Conservation (phyloP, 1,284 basidiomycete genomes). For the Sparassis latifolia region DNA sequence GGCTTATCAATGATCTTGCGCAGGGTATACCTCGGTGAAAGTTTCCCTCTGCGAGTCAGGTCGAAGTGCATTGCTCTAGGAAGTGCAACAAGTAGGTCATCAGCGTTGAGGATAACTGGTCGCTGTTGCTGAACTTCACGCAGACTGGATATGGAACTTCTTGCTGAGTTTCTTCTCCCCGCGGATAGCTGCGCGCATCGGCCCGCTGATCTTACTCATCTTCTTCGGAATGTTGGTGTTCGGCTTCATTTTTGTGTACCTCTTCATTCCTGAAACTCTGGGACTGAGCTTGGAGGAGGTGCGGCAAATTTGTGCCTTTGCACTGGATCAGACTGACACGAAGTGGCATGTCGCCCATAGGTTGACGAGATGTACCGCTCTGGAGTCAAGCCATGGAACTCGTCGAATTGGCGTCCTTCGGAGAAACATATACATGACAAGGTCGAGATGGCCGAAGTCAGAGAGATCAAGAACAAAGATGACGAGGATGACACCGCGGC, state of each 20-base stretch:
- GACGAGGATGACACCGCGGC: conserved; percentile 2
- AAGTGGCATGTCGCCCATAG: conserved; percentile 16
- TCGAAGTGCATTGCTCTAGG: conserved; percentile 73
- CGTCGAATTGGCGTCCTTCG: conserved; percentile 48
- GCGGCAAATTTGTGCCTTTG: background rate
- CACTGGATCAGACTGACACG: too few relatives aligned
- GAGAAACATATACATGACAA: conserved; percentile 23
- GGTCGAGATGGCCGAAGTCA: conserved; percentile 11
- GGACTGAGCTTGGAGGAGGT: conserved; percentile 73
- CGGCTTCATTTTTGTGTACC: conserved; percentile 60
- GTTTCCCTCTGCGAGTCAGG: conserved; percentile 69
- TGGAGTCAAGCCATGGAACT: conserved; percentile 60
- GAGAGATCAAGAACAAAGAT: conserved; percentile 20
- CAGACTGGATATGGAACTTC: conserved; percentile 68
- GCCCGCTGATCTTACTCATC: conserved; percentile 69
- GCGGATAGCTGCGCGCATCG: conserved; percentile 60
- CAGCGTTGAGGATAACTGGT: background rate
- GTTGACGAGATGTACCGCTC: conserved; percentile 70
- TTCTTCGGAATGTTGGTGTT: conserved; percentile 74
- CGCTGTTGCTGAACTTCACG: conserved; percentile 10
- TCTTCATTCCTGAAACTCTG: conserved; percentile 74
- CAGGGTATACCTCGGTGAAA: conserved; percentile 58
- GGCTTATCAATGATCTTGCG: too few relatives aligned
- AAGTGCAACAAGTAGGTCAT: conserved; percentile 42
- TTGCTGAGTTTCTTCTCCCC: conserved; percentile 67